Conservation (phyloP, 495 filamentous ascomycete genomes). For the Penicillium salamii region DNA sequence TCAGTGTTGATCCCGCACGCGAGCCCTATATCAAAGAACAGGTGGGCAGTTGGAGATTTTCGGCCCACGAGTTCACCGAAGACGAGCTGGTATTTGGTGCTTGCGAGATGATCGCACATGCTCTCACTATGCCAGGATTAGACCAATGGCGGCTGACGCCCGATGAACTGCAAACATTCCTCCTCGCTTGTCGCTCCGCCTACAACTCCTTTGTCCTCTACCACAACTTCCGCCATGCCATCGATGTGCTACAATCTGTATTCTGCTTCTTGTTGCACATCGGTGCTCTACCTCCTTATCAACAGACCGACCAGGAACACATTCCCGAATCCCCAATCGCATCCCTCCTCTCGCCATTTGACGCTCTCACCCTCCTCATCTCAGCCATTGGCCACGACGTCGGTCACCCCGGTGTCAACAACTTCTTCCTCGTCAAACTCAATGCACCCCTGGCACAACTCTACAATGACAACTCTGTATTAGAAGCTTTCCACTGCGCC, state of each 20-base stretch:
- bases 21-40: constrained; percentile 62
- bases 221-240: constrained; percentile 96
- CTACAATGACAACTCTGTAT: constrained; percentile 95
- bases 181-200: constrained; percentile 77
- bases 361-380: constrained; percentile 84
- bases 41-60: constrained; percentile 83
- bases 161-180: constrained; percentile 77
- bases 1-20: constrained; percentile 51
- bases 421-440: constrained; percentile 87
- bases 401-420: constrained; percentile 96
- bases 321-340: constrained; percentile 60
- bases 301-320: constrained; percentile 19
- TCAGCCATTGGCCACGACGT: constrained; percentile 97
- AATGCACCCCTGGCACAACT: constrained; percentile 95
- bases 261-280: constrained; percentile 90
- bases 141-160: constrained; percentile 73
- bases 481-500: constrained; percentile 97
- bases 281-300: constrained; percentile 69
- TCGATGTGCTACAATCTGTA: constrained; percentile 91
- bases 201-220: constrained; percentile 98
- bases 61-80: constrained; percentile 81
- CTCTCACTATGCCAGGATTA: constrained; percentile 76
- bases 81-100: constrained; percentile 83
- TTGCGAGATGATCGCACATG: constrained; percentile 83
- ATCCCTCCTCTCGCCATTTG: constrained; percentile 72